Evolutionary conservation across 2,329 filamentous ascomycete species (phyloP).

Genomic region (Pyrenophora teres): DNA sequence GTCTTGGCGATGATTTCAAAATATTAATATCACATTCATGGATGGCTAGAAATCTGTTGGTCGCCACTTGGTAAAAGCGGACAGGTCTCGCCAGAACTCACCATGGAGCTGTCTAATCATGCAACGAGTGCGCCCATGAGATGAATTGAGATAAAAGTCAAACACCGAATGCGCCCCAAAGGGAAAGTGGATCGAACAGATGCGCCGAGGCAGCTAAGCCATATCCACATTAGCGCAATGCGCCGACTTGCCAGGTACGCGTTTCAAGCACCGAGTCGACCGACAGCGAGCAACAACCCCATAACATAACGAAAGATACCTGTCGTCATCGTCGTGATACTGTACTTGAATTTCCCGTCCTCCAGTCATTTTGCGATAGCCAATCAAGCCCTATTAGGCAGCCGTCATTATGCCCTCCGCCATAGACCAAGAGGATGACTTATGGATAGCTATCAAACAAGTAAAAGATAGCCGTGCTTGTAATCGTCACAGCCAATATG

Average conservation of each 20-base stretch:
- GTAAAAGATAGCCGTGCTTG: conserved; percentile 37
- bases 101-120: no score
- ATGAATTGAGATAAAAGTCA: background rate
- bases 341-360: no score
- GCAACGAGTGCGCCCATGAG: no score
- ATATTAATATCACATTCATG: no score
- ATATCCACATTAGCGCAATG: conserved; percentile 1
- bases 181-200: conserved; percentile 21
- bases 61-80: no score
- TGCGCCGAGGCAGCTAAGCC: conserved; percentile 6
- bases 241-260: conserved; percentile 20
- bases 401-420: conserved; percentile 40
- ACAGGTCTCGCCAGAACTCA: no score
- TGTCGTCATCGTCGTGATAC: background rate
- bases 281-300: conserved; percentile 16
- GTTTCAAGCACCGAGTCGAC: conserved; percentile 19
- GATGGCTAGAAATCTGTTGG: no score
- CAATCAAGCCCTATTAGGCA: conserved; percentile 10
- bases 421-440: conserved; percentile 54
- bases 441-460: conserved; percentile 56
- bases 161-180: conserved; percentile 11
- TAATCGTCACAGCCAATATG: background rate
- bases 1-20: no score
- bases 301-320: background rate
- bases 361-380: background rate